Conservation (phyloP, 352 stramenopile species). For the Phytopythium boreale region DNA sequence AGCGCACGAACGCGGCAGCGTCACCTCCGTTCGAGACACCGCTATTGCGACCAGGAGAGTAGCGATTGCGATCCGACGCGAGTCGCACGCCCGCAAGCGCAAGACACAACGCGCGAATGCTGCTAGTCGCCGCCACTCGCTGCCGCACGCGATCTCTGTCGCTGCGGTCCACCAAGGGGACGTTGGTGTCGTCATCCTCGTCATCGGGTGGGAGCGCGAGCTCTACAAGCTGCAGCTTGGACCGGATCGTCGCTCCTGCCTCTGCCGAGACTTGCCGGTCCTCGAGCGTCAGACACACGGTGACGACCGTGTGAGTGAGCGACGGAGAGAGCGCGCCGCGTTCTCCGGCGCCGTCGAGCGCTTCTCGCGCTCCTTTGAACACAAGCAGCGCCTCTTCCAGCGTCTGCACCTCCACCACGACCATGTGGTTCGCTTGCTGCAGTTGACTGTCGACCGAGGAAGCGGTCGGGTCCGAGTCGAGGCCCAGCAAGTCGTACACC, state of each 20-base stretch:
- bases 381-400: constrained; percentile 52
- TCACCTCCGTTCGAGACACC: not conserved
- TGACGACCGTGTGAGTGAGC: constrained; percentile 66
- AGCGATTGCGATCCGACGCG: constrained; percentile 17
- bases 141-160: constrained; percentile 37
- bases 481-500: constrained; percentile 91
- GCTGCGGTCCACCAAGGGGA: constrained; percentile 5
- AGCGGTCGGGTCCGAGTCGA: constrained; percentile 14
- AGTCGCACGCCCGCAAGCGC: constrained; percentile 53
- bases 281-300: constrained; percentile 52
- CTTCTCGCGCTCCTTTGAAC: constrained; percentile 43
- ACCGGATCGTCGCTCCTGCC: constrained; percentile 22
- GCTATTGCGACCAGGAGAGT: not conserved
- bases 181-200: not conserved
- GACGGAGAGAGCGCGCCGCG: constrained; percentile 9
- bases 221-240: constrained; percentile 75
- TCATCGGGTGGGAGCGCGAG: constrained; percentile 40
- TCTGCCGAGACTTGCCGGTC: constrained; percentile 5
- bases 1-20: constrained; percentile 52
- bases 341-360: constrained; percentile 28
- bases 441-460: not conserved
- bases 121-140: constrained; percentile 58
- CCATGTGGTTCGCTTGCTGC: constrained; percentile 7
- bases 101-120: constrained; percentile 47
- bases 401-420: constrained; percentile 1